Evolutionary conservation across 2,329 filamentous ascomycete species (phyloP).

Genomic region (Magnaporthales sp.): DNA sequence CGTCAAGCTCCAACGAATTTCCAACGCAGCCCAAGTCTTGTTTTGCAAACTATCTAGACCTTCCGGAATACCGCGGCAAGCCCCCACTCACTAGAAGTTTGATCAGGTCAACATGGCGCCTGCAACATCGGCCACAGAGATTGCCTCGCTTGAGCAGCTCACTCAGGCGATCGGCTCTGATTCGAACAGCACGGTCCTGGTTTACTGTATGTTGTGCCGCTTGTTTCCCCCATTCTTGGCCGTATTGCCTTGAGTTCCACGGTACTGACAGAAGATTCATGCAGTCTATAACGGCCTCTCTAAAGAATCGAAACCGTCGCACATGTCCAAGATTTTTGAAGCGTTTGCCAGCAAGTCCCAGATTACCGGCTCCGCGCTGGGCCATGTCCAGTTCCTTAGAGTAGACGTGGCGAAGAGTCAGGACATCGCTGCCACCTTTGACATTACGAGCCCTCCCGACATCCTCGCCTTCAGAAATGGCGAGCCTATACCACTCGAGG

Average conservation of each 20-base stretch:
- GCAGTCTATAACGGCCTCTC: background rate
- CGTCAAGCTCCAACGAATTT: background rate
- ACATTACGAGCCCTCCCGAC: conserved; percentile 73
- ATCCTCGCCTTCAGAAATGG: conserved; percentile 80
- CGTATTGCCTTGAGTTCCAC: background rate
- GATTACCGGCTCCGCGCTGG: background rate
- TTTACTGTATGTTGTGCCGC: background rate
- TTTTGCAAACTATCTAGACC: background rate
- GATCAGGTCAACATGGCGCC: background rate
- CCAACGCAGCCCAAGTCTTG: background rate
- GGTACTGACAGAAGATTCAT: background rate
- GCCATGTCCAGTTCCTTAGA: conserved; percentile 66
- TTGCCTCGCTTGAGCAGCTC: conserved; percentile 53
- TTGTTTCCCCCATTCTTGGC: background rate
- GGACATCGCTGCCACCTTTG: conserved; percentile 65
- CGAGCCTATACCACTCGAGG: conserved; percentile 41
- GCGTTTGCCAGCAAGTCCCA: conserved; percentile 15
- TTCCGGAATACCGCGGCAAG: background rate
- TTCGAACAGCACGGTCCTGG: background rate
- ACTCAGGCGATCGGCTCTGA: conserved; percentile 49
- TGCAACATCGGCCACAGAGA: conserved; percentile 9
- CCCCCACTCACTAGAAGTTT: background rate
- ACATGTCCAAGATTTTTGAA: conserved; percentile 6
- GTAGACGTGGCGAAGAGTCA: conserved; percentile 49
- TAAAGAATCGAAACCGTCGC: background rate